Evolutionary conservation across 345 rosid species (phyloP).

Genomic region (Gossypioides kirkii): DNA sequence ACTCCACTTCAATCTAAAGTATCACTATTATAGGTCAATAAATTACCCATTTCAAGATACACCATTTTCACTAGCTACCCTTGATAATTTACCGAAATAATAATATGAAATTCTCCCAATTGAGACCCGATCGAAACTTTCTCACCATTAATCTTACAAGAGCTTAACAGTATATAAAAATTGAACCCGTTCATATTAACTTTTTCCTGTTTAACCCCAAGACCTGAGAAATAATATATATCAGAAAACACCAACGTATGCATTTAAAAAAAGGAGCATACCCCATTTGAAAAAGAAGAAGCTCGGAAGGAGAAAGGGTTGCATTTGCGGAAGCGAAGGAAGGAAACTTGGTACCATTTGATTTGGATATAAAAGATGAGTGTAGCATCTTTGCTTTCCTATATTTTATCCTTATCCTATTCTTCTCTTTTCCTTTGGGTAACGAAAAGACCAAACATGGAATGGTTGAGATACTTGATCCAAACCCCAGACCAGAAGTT

Average conservation of each 20-base stretch:
- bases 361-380: conserved; percentile 4
- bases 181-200: not conserved
- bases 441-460: not conserved
- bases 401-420: conserved; percentile 3
- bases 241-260: not conserved
- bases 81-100: not conserved
- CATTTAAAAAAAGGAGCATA: not conserved
- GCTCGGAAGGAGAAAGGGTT: not conserved
- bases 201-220: not conserved
- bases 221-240: not conserved
- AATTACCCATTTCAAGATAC: not conserved
- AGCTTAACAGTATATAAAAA: not conserved
- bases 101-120: not conserved
- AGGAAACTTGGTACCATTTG: conserved; percentile 3
- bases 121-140: not conserved
- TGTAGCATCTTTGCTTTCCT: conserved; percentile 9
- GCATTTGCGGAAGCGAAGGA: not conserved
- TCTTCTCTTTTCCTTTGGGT: not conserved
- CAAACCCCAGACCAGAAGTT: not conserved
- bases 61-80: not conserved
- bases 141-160: not conserved
- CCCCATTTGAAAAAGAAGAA: conserved; percentile 16
- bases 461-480: not conserved
- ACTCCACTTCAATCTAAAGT: conserved; percentile 45
- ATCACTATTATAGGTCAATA: conserved; percentile 11